Conservation (phyloP, 1,284 basidiomycete species). For the Ustilago crameri region DNA sequence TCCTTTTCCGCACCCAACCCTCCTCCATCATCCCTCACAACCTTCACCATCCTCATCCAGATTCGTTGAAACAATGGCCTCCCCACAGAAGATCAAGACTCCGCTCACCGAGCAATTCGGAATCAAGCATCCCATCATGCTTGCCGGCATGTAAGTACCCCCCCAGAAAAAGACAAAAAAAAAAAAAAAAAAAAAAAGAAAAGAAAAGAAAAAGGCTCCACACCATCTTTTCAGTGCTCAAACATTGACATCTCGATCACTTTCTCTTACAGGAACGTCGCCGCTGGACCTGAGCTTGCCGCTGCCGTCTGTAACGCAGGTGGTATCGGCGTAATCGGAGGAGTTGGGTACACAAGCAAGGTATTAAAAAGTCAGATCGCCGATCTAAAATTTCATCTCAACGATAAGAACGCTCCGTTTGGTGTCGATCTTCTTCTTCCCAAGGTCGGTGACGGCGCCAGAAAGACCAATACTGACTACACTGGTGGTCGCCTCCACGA, state of each 20-base stretch:
- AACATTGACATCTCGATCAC: background rate
- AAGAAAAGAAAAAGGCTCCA: too few relatives aligned
- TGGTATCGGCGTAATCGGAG: slow-evolving; percentile 62
- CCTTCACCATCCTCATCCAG: background rate
- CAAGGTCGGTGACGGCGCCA: slow-evolving; percentile 60
- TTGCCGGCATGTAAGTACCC: slow-evolving; percentile 74
- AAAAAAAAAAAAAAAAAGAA: too few relatives aligned
- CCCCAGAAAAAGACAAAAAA: background rate
- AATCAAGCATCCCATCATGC: slow-evolving; percentile 85
- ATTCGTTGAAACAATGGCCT: slow-evolving; percentile 36
- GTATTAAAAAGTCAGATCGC: slow-evolving; percentile 39
- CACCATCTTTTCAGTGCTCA: too few relatives aligned
- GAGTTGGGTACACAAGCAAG: slow-evolving; percentile 58
- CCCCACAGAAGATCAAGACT: slow-evolving; percentile 54
- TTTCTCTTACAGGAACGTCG: slow-evolving; percentile 52
- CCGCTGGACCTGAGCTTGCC: slow-evolving; percentile 59
- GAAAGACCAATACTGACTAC: slow-evolving; percentile 65
- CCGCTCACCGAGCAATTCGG: slow-evolving; percentile 71
- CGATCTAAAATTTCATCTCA: slow-evolving; percentile 50
- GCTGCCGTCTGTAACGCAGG: slow-evolving; percentile 63
- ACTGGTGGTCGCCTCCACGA: slow-evolving; percentile 55
- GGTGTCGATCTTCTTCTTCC: slow-evolving; percentile 63
- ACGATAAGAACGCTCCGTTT: slow-evolving; percentile 63
- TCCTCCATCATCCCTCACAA: background rate
- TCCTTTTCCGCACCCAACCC: background rate